Percentiles rank a stretch among this genome's conserved stretches.
These are phyloP conservation scores for Lepraria neglecta DNA, from an alignment of 495 filamentous ascomycete genomes.

Conservation along the genomic window DNA sequence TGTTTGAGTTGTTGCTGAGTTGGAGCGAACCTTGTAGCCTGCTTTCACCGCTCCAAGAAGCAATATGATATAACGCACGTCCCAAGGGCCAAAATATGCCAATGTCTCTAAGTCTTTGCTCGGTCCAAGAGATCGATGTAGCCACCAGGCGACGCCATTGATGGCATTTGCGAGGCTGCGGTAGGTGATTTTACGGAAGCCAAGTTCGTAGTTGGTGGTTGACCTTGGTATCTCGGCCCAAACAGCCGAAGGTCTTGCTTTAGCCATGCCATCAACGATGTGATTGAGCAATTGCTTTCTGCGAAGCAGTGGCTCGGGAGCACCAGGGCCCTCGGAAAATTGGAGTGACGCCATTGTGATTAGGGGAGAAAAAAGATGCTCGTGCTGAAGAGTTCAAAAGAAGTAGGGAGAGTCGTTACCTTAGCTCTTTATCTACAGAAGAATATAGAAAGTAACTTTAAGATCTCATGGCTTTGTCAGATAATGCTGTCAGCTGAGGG, in stretches of 20 bases:
- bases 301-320: background rate
- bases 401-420: too few relatives aligned
- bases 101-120: conserved; percentile 31
- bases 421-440: too few relatives aligned
- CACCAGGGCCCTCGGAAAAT: background rate
- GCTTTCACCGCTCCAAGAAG: conserved; percentile 42
- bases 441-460: too few relatives aligned
- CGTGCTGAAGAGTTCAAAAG: too few relatives aligned
- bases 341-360: background rate
- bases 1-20: background rate
- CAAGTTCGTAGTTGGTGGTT: conserved; percentile 26
- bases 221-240: conserved; percentile 38
- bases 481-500: too few relatives aligned
- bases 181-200: conserved; percentile 22
- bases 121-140: conserved; percentile 32
- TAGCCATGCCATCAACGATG: conserved; percentile 39
- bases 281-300: conserved; percentile 23
- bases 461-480: too few relatives aligned
- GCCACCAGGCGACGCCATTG: conserved; percentile 33
- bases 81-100: conserved; percentile 41
- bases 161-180: conserved; percentile 25
- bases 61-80: conserved; percentile 38
- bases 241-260: conserved; percentile 31
- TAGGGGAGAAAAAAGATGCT: too few relatives aligned
- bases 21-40: conserved; percentile 39